phyloP scores from a whole-genome alignment of 805 yeast genomes.

The Myxozyma geophila region DNA sequence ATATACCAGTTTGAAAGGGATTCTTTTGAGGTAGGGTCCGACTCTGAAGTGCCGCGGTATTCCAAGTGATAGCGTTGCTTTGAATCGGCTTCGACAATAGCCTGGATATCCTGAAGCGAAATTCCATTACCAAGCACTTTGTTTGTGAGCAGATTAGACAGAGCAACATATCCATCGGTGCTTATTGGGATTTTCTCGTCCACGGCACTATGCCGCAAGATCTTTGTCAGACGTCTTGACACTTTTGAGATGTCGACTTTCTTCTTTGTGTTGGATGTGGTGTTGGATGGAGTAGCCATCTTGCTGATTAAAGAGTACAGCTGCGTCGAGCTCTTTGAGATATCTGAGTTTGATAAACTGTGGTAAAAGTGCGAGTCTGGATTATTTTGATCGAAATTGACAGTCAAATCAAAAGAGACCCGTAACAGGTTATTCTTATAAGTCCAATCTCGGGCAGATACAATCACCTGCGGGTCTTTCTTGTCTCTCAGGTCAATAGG shows the following conservation, averaged over 20 bases:
- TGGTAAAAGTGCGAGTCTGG: background rate
- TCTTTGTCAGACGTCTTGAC: conserved; percentile 55
- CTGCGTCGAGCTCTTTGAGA: background rate
- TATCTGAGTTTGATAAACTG: background rate
- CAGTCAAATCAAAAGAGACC: conserved; percentile 1
- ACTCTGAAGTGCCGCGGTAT: conserved; percentile 39
- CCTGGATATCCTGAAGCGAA: conserved; percentile 59
- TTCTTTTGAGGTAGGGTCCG: conserved; percentile 7
- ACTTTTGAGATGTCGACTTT: conserved; percentile 49
- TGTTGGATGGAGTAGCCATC: conserved; percentile 47
- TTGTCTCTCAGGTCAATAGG: no score
- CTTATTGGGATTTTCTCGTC: conserved; percentile 70
- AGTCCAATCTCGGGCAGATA: background rate
- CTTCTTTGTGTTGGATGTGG: conserved; percentile 47
- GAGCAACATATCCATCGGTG: conserved; percentile 64
- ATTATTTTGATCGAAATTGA: background rate
- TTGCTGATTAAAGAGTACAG: background rate
- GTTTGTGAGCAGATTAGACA: conserved; percentile 59
- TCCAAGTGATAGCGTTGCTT: conserved; percentile 71
- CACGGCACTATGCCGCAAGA: conserved; percentile 84
- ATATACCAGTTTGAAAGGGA: conserved; percentile 46
- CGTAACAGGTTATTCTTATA: background rate
- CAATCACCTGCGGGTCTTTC: background rate
- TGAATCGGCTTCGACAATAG: conserved; percentile 66
- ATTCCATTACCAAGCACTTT: conserved; percentile 60